phyloP scores from a whole-genome alignment of 208 protist genomes.

The Trypanosoma scelopori region DNA sequence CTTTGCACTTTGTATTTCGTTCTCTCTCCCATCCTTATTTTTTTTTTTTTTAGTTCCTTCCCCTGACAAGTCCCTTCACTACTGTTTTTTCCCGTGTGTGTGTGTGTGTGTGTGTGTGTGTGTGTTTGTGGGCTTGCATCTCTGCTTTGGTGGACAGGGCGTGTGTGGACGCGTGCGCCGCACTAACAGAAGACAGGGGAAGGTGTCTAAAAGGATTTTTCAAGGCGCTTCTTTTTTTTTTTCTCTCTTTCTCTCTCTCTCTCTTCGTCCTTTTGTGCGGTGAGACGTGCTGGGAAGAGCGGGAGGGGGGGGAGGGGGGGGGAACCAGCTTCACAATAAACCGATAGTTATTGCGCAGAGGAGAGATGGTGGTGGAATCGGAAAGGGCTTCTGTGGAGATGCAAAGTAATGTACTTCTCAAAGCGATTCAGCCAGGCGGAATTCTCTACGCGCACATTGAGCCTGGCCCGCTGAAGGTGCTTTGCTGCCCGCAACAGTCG shows the following conservation, averaged over 20 bases:
- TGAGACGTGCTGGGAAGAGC: no score
- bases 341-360: background rate
- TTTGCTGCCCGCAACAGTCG: conserved; percentile 54
- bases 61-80: background rate
- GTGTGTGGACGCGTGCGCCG: no score
- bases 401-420: conserved; percentile 45
- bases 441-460: conserved; percentile 33
- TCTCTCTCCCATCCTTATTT: conserved; percentile 1
- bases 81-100: background rate
- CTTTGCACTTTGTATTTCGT: background rate
- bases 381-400: conserved; percentile 31
- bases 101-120: no score
- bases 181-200: no score
- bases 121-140: no score
- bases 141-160: no score
- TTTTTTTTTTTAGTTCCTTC: conserved; percentile 8
- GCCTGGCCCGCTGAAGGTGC: conserved; percentile 37
- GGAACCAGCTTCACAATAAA: no score
- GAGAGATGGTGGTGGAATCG: conserved; percentile 8
- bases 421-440: conserved; percentile 46
- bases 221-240: no score
- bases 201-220: no score
- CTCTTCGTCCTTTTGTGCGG: no score
- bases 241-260: no score
- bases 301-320: no score